Evolutionary conservation across 768 basidiomycete genomes (phyloP).

Genomic region (Kwoniella heveanensis): DNA sequence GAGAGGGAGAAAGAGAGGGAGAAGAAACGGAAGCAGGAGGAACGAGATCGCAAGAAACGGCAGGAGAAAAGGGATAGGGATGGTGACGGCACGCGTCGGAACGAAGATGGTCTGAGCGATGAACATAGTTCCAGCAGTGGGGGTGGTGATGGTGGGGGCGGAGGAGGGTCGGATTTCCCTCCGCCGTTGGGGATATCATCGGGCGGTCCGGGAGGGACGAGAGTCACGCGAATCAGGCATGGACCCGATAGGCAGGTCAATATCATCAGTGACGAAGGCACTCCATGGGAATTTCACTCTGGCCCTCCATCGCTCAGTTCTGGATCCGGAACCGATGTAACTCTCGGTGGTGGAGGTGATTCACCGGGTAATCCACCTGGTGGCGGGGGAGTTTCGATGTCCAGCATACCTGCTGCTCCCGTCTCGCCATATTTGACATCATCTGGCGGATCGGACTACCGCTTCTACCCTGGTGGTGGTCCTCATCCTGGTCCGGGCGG

Average conservation of each 20-base stretch:
- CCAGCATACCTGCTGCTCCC: conserved; percentile 6
- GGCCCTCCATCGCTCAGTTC: background rate
- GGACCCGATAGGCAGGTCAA: background rate
- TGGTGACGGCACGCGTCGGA: background rate
- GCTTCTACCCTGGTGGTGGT: background rate
- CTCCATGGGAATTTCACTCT: background rate
- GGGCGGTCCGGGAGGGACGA: background rate
- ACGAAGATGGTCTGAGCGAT: too few species aligned
- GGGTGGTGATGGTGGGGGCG: too few species aligned
- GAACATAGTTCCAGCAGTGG: too few species aligned
- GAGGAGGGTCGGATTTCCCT: background rate
- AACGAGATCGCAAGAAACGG: background rate
- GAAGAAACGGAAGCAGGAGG: background rate
- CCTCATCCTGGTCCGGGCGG: background rate
- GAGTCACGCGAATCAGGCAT: background rate
- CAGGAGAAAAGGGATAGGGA: background rate
- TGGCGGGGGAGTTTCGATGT: background rate
- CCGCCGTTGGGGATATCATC: background rate
- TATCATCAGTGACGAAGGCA: background rate
- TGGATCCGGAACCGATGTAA: background rate
- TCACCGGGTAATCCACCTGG: background rate
- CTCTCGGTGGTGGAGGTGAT: conserved; percentile 4
- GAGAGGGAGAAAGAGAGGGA: background rate
- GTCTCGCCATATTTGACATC: background rate
- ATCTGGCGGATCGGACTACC: background rate